Evolutionary conservation across 1,139 yeast genomes (phyloP).

Genomic region (Geotrichum cucujoidarum): DNA sequence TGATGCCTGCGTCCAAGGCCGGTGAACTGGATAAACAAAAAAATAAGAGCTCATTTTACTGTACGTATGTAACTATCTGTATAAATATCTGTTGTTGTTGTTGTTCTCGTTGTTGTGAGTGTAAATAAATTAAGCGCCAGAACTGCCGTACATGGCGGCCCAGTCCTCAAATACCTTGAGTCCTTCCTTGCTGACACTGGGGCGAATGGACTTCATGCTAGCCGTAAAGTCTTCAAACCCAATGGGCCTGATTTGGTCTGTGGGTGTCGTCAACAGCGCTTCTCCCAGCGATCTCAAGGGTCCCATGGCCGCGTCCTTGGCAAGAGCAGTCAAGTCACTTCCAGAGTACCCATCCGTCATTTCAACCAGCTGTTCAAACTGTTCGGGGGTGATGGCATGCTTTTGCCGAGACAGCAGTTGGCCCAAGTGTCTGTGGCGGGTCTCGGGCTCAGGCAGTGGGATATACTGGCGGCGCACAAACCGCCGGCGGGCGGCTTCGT

Average conservation of each 20-base stretch:
- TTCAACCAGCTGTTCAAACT: slow-evolving; percentile 55
- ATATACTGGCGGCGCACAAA: slow-evolving; percentile 91
- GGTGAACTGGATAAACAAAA: no score
- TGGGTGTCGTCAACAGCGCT: slow-evolving; percentile 72
- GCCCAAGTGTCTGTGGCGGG: slow-evolving; percentile 66
- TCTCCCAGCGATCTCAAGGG: slow-evolving; percentile 91
- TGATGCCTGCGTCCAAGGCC: no score
- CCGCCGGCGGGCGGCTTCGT: slow-evolving; percentile 95
- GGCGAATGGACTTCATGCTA: slow-evolving; percentile 79
- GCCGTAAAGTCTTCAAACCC: slow-evolving; percentile 67
- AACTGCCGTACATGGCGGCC: slow-evolving; percentile 86
- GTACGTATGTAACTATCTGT: no score
- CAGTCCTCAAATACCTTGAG: slow-evolving; percentile 76
- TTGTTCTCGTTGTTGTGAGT: no score
- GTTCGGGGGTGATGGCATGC: slow-evolving; percentile 57
- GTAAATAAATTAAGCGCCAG: slow-evolving; percentile 53
- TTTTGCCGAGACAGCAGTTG: slow-evolving; percentile 72
- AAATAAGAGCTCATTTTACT: no score
- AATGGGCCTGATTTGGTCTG: slow-evolving; percentile 81
- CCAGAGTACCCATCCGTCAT: slow-evolving; percentile 85
- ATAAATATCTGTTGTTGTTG: no score
- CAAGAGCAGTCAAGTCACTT: slow-evolving; percentile 88
- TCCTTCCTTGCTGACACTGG: slow-evolving; percentile 87
- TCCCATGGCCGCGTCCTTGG: slow-evolving; percentile 98
- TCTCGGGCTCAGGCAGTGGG: slow-evolving; percentile 86